These are phyloP conservation scores for Albatrellus sp. DNA, from an alignment of 1,284 basidiomycete species.

Conservation along the genomic window DNA sequence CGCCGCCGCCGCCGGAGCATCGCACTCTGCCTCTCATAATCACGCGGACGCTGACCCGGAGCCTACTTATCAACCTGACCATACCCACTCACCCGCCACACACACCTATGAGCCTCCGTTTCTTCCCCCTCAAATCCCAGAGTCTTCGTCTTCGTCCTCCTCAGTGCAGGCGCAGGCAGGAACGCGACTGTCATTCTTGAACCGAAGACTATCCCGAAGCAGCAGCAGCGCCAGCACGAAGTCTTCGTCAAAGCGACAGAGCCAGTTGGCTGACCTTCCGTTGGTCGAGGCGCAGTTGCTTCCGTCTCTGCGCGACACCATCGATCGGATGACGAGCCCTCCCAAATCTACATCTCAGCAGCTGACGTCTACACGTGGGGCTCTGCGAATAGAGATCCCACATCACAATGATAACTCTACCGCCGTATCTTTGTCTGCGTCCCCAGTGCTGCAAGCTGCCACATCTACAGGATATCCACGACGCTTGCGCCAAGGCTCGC, in stretches of 20 bases:
- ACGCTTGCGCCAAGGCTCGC: not conserved
- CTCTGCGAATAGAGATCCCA: not conserved
- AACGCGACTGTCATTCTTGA: conserved; percentile 8
- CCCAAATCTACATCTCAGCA: conserved; percentile 1
- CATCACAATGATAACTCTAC: not conserved
- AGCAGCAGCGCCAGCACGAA: conserved; percentile 5
- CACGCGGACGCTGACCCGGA: conserved; percentile 5
- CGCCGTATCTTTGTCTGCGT: not conserved
- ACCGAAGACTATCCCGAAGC: conserved; percentile 5
- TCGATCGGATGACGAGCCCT: conserved; percentile 51
- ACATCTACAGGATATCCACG: not conserved
- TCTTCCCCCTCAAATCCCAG: not conserved
- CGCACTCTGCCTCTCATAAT: conserved; percentile 12
- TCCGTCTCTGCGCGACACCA: conserved; percentile 56
- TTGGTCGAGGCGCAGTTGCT: conserved; percentile 49
- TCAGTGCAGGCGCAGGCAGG: conserved; percentile 8
- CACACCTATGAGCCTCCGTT: not conserved
- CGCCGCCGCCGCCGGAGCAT: conserved; percentile 27
- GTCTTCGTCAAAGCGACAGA: conserved; percentile 22
- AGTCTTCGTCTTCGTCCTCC: not conserved
- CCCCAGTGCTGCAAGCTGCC: not conserved
- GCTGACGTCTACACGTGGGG: not conserved
- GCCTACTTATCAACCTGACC: conserved; percentile 5
- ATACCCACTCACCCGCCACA: not conserved
- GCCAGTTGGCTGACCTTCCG: conserved; percentile 37